Evolutionary conservation across 768 basidiomycete genomes (phyloP).

Genomic region (Floccularia luteovirens): DNA sequence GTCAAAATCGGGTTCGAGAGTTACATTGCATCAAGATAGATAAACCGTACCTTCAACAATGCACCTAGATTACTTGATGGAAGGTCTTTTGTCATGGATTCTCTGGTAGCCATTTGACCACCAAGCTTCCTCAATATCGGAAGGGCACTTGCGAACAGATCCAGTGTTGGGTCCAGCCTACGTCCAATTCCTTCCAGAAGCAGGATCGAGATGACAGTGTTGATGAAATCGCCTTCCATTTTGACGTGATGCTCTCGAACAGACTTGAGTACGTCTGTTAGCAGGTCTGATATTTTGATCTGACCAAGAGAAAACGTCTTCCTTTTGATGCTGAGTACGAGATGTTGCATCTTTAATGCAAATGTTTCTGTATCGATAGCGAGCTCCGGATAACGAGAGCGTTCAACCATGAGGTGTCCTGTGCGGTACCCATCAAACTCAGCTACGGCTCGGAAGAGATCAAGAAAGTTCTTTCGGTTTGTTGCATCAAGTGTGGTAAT

Average conservation of each 20-base stretch:
- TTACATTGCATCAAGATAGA: not conserved
- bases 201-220: conserved; percentile 92
- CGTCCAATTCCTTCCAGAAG: conserved; percentile 94
- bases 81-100: conserved; percentile 43
- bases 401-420: conserved; percentile 93
- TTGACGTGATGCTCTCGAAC: conserved; percentile 93
- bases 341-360: conserved; percentile 95
- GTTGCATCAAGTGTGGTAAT: conserved; percentile 76
- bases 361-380: conserved; percentile 92
- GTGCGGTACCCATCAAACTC: conserved; percentile 96
- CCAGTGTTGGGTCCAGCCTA: conserved; percentile 85
- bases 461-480: conserved; percentile 92
- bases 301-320: conserved; percentile 97
- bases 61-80: conserved; percentile 73
- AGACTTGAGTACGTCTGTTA: conserved; percentile 80
- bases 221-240: conserved; percentile 98
- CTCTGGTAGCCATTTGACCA: conserved; percentile 79
- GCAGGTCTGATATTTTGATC: conserved; percentile 91
- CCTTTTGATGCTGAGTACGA: conserved; percentile 87
- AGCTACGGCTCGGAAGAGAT: conserved; percentile 92
- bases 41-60: conserved; percentile 69
- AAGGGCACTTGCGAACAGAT: conserved; percentile 91
- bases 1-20: conserved; percentile 6
- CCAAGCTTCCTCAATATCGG: conserved; percentile 92
- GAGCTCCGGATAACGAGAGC: conserved; percentile 85